Evolutionary conservation across 306 rosid genomes (phyloP), one percentile per base, ranked within the genome.

Genomic region (Amphicarpaea edgeworthii): DNA sequence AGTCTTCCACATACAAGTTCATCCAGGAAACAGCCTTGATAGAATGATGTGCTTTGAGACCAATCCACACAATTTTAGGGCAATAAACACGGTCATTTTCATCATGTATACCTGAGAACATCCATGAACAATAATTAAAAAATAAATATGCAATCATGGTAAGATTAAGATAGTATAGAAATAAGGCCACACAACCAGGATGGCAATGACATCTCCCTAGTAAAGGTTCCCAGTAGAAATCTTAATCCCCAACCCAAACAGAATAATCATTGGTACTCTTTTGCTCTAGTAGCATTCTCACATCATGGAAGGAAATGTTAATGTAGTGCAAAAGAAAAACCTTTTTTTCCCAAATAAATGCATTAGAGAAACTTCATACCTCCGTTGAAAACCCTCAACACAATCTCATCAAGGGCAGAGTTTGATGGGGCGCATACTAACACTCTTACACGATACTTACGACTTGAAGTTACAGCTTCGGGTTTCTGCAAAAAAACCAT

Each of bases 331-430:
- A 65, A 84, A 23, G 68, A 71, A 41, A 20, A 43, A 63, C 43
- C n/a, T n/a, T 14, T 21, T 24, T 72, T 45, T 77, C 24, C 28
- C 66, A 16, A 45, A 58, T 63, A 45, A 62, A 68, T 26, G 41
- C 46, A 38, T 41, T 41, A 34, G 59, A 72, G 40, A 60, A 78
- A 85, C 61, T 54, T 28, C 38, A 26, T 88, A 94, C 98, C 97
- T 54, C 87, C 88, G 81, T 83, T 87, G 54, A 86, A 82, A 84
- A 94, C 95, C 41, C 98, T 97, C 88, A 91, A 74, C 60, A 91
- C 96, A 86, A 94, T 94, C 87, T 94, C 98, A 79, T 94, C 98
- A 3, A 94, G 90, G 21, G 98, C 98, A 73, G 98, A 94, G 78
- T 94, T 94, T 70, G 97, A 94, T 66, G 96, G 97, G 62, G 98